phyloP scores from a whole-genome alignment of 2,329 filamentous ascomycete species.

The Diplodia sapinea region DNA sequence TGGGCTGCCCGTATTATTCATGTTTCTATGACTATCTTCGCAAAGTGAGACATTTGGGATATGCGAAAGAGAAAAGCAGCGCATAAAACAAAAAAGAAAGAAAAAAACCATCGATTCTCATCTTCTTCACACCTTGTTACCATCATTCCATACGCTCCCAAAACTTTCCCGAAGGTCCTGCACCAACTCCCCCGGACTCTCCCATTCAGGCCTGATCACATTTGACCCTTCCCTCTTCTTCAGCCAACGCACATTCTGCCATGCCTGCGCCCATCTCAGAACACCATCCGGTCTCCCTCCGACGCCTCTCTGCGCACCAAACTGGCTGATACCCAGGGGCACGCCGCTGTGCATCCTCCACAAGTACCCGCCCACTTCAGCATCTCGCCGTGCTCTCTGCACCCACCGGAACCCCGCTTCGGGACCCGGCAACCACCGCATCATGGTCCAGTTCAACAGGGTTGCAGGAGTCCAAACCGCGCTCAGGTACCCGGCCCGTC shows the following conservation, averaged over 20 bases:
- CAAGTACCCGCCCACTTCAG: conserved; percentile 20
- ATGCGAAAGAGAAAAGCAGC: background rate
- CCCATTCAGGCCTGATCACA: conserved; percentile 48
- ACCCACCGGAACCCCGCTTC: conserved; percentile 64
- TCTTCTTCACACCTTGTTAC: background rate
- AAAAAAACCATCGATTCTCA: background rate
- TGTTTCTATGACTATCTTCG: background rate
- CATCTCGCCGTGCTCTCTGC: conserved; percentile 20
- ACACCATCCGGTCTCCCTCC: conserved; percentile 13
- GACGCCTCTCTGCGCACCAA: conserved; percentile 34
- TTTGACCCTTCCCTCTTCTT: conserved; percentile 42
- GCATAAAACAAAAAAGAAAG: background rate
- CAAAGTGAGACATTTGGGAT: no score
- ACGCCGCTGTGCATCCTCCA: conserved; percentile 31
- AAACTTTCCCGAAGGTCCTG: conserved; percentile 51
- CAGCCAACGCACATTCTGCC: conserved; percentile 47
- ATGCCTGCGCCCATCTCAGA: conserved; percentile 49
- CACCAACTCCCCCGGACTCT: conserved; percentile 49
- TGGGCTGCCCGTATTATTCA: background rate
- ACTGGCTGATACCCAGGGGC: conserved; percentile 52
- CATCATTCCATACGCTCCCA: conserved; percentile 35
- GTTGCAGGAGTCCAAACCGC: conserved; percentile 3
- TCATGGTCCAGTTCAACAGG: conserved; percentile 64
- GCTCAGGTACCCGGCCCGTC: background rate
- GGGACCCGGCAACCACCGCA: conserved; percentile 71